A percentile compares a stretch with the other conserved stretches of the same genome.
These are phyloP conservation scores for Ustilago shanxiensis DNA, from an alignment of 1,284 basidiomycete genomes.

Conservation along the genomic window DNA sequence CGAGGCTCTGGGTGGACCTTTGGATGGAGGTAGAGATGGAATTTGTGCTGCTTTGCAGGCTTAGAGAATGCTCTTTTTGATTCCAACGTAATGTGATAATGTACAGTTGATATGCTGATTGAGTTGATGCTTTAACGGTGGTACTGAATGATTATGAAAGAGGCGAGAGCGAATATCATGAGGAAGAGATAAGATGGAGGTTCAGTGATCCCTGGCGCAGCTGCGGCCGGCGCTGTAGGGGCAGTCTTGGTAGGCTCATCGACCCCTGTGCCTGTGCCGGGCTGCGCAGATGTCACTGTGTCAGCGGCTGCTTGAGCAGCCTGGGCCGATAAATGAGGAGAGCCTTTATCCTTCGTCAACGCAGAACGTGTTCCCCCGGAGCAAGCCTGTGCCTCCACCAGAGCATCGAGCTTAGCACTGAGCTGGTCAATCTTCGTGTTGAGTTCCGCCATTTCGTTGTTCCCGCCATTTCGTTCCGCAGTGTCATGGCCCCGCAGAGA, in stretches of 20 bases:
- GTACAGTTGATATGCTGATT: background rate
- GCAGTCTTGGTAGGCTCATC: too few relatives aligned
- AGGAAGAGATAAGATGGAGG: slow-evolving; percentile 4
- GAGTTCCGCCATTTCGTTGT: slow-evolving; percentile 7
- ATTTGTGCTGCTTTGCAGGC: slow-evolving; percentile 50
- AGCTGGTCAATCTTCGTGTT: slow-evolving; percentile 19
- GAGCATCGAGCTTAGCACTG: slow-evolving; percentile 17
- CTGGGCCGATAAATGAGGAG: background rate
- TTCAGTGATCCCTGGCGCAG: background rate
- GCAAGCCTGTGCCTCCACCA: slow-evolving; percentile 1
- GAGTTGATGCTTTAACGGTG: background rate
- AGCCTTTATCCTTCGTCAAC: background rate
- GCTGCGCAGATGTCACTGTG: background rate
- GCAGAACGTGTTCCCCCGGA: background rate
- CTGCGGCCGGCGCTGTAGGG: background rate
- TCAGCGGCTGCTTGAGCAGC: background rate
- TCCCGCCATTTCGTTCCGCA: background rate
- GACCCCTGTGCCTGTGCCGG: background rate
- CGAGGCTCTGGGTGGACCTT: slow-evolving; percentile 22
- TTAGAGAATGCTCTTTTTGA: background rate
- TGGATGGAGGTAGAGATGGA: slow-evolving; percentile 23
- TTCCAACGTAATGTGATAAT: background rate
- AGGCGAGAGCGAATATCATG: background rate
- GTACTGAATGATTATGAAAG: slow-evolving; percentile 11
- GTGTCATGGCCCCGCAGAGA: too few relatives aligned